Conservation (phyloP, 192 early-diverging fungal species). For the Gamsiella multidivaricata region DNA sequence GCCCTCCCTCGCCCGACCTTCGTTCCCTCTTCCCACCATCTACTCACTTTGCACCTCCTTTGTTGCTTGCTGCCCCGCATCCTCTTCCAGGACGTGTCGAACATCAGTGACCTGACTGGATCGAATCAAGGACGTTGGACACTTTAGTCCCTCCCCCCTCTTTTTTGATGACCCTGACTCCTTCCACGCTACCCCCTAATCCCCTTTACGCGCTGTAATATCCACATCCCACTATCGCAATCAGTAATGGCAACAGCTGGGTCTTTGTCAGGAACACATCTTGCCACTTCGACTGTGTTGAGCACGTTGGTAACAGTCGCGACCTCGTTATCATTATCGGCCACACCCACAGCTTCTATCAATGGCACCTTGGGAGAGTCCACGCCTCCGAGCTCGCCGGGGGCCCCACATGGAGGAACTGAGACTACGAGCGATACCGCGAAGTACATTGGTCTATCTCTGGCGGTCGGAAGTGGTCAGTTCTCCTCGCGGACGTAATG, state of each 20-base stretch:
- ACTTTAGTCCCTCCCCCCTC: constrained; percentile 5
- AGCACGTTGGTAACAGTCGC: not conserved
- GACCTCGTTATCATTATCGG: not conserved
- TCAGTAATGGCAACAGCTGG: constrained; percentile 11
- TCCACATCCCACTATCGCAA: not conserved
- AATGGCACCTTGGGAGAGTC: not conserved
- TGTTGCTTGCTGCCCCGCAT: not conserved
- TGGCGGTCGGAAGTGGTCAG: constrained; percentile 77
- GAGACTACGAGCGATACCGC: constrained; percentile 27
- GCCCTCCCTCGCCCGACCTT: not conserved
- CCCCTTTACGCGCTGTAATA: not conserved
- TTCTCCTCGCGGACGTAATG: not conserved
- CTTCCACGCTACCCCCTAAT: not conserved
- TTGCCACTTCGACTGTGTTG: not conserved
- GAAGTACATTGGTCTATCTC: constrained; percentile 82
- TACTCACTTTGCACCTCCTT: not conserved
- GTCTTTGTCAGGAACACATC: not conserved
- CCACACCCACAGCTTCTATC: not conserved
- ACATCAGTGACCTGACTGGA: not conserved
- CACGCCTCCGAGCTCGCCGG: not conserved
- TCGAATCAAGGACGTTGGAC: constrained; percentile 1
- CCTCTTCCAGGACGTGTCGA: not conserved
- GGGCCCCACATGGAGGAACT: not conserved
- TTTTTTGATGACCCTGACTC: constrained; percentile 1
- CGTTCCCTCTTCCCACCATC: not conserved